Conservation (phyloP, 768 basidiomycete genomes). For the Dentipellis sp. region DNA sequence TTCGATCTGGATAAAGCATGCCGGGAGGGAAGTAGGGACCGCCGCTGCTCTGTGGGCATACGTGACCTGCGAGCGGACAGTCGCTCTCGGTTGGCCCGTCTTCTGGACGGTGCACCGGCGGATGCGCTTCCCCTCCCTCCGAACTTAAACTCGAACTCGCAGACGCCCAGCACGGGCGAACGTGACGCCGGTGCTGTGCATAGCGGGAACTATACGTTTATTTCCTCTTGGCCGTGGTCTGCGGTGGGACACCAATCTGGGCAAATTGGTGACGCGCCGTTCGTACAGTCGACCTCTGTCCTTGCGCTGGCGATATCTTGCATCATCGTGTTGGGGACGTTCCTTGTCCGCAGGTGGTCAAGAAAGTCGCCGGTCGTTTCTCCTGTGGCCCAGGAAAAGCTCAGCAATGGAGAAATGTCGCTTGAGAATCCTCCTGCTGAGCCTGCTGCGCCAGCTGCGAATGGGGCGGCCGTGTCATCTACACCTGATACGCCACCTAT, state of each 20-base stretch:
- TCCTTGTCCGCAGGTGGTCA: neutral
- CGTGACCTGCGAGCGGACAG: slow-evolving; percentile 43
- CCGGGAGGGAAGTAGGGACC: slow-evolving; percentile 29
- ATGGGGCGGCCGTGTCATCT: neutral
- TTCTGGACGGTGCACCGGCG: slow-evolving; percentile 50
- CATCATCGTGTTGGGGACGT: neutral
- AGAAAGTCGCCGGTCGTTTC: neutral
- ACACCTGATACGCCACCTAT: neutral
- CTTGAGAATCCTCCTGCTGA: no score
- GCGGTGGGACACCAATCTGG: neutral
- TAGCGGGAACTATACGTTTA: neutral
- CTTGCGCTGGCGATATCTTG: neutral
- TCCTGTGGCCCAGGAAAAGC: neutral
- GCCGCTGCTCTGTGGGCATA: slow-evolving; percentile 56
- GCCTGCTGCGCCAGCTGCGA: neutral
- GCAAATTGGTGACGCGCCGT: neutral
- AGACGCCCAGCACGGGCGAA: neutral
- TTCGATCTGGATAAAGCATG: slow-evolving; percentile 16
- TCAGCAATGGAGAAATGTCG: neutral
- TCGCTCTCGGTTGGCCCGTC: slow-evolving; percentile 30
- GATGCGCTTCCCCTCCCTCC: slow-evolving; percentile 22
- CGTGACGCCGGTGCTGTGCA: neutral
- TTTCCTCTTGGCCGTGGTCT: neutral
- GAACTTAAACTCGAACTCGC: slow-evolving; percentile 1
- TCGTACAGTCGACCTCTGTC: neutral